phyloP scores from a whole-genome alignment of 1,284 basidiomycete genomes.

The Tylopilus orsonianus region DNA sequence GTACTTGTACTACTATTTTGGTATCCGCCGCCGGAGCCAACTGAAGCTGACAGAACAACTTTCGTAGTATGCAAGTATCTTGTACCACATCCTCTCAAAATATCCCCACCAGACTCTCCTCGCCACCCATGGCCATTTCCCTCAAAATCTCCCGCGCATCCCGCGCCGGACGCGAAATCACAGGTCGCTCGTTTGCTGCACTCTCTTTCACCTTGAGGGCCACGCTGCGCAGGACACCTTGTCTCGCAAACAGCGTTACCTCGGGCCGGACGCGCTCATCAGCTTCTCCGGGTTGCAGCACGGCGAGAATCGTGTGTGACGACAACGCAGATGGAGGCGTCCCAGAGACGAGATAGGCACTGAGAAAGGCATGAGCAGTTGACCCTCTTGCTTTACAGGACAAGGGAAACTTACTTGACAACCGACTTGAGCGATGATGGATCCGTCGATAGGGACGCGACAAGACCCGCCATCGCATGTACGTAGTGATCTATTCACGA shows the following conservation, averaged over 20 bases:
- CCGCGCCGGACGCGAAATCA: conserved; percentile 80
- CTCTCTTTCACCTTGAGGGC: conserved; percentile 76
- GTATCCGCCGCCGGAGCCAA: too few species aligned
- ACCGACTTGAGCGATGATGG: conserved; percentile 67
- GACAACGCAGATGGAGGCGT: conserved; percentile 63
- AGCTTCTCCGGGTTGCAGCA: conserved; percentile 12
- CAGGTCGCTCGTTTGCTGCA: conserved; percentile 67
- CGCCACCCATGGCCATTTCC: conserved; percentile 30
- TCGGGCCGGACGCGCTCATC: conserved; percentile 10
- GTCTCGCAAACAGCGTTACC: conserved; percentile 63
- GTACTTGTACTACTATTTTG: too few species aligned
- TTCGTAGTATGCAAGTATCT: too few species aligned
- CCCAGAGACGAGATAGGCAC: conserved; percentile 57
- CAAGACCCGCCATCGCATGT: conserved; percentile 66
- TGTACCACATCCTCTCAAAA: conserved; percentile 19
- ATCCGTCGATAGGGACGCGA: conserved; percentile 67
- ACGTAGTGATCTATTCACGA: conserved; percentile 64
- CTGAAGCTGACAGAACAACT: too few species aligned
- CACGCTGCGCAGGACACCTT: conserved; percentile 62
- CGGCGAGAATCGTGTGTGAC: conserved; percentile 61
- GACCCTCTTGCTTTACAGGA: too few species aligned
- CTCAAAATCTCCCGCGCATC: conserved; percentile 81
- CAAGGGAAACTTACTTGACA: conserved; percentile 53
- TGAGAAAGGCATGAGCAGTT: conserved; percentile 20
- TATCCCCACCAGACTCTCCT: conserved; percentile 29